These are phyloP conservation scores for Moringa oleifera DNA, from an alignment of 345 rosid genomes.

Conservation along the genomic window DNA sequence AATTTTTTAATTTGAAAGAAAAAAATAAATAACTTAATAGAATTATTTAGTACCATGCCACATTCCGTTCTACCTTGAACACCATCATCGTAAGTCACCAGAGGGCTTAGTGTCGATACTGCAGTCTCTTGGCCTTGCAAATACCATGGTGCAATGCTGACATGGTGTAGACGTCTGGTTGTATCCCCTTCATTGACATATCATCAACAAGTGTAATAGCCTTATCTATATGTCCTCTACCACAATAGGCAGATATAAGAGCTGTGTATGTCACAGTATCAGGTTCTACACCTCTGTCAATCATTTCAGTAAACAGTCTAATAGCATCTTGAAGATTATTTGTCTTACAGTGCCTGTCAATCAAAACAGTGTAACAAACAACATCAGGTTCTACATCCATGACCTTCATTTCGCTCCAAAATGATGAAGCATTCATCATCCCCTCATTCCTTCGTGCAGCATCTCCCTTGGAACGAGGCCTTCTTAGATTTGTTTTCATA, in stretches of 20 bases:
- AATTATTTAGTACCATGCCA: neutral
- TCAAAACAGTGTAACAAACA: slow-evolving; percentile 55
- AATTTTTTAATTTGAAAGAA: too few species aligned
- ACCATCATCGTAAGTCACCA: neutral
- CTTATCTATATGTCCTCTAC: slow-evolving; percentile 34
- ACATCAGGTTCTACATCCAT: slow-evolving; percentile 42
- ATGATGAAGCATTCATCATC: slow-evolving; percentile 18
- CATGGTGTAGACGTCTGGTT: slow-evolving; percentile 17
- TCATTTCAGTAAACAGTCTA: slow-evolving; percentile 38
- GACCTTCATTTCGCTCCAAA: slow-evolving; percentile 36
- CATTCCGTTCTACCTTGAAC: neutral
- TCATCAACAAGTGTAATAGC: slow-evolving; percentile 36
- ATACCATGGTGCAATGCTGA: slow-evolving; percentile 18
- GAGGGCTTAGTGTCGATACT: neutral
- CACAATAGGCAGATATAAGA: slow-evolving; percentile 42
- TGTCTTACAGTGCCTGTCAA: slow-evolving; percentile 47
- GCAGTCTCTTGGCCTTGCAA: slow-evolving; percentile 24
- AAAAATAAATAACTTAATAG: too few species aligned
- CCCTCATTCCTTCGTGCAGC: slow-evolving; percentile 15
- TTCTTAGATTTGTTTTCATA: slow-evolving; percentile 22
- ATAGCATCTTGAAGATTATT: slow-evolving; percentile 37
- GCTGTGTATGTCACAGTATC: slow-evolving; percentile 50
- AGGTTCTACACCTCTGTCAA: slow-evolving; percentile 50
- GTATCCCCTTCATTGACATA: slow-evolving; percentile 33
- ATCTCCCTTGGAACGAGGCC: slow-evolving; percentile 6